A percentile compares a stretch with the other conserved stretches of the same genome.
Evolutionary conservation across 768 basidiomycete genomes (phyloP).

Genomic region (Russula abietina): DNA sequence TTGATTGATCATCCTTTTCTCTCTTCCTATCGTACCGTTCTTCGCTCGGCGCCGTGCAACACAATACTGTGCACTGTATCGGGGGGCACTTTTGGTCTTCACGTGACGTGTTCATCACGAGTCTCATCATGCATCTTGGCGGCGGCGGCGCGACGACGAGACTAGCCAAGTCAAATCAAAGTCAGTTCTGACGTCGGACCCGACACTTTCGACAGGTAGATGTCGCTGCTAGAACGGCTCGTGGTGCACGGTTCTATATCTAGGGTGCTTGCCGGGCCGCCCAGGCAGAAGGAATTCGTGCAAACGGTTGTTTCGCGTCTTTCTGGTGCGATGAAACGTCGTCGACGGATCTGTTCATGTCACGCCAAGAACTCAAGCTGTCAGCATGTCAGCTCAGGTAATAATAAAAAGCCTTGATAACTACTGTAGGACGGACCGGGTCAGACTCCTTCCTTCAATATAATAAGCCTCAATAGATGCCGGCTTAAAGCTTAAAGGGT

Average conservation of each 20-base stretch:
- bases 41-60: background rate
- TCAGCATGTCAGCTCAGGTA: too few species aligned
- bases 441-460: too few species aligned
- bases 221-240: background rate
- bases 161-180: background rate
- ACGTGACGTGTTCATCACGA: background rate
- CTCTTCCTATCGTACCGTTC: background rate
- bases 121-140: background rate
- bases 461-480: background rate
- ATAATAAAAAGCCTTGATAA: too few species aligned
- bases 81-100: background rate
- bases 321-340: background rate
- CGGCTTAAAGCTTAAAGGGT: background rate
- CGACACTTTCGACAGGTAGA: background rate
- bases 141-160: too few species aligned
- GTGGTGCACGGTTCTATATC: background rate
- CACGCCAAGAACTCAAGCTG: background rate
- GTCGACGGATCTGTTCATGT: background rate
- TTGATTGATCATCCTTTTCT: background rate
- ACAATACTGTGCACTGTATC: background rate
- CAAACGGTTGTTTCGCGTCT: too few species aligned
- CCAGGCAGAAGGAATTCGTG: too few species aligned
- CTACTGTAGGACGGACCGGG: too few species aligned
- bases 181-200: background rate
- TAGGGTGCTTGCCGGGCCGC: too few species aligned